Evolutionary conservation across 371 early-diverging fungal species (phyloP), one percentile per base, ranked within the genome.

Genomic region (Mucor velutinosus): DNA sequence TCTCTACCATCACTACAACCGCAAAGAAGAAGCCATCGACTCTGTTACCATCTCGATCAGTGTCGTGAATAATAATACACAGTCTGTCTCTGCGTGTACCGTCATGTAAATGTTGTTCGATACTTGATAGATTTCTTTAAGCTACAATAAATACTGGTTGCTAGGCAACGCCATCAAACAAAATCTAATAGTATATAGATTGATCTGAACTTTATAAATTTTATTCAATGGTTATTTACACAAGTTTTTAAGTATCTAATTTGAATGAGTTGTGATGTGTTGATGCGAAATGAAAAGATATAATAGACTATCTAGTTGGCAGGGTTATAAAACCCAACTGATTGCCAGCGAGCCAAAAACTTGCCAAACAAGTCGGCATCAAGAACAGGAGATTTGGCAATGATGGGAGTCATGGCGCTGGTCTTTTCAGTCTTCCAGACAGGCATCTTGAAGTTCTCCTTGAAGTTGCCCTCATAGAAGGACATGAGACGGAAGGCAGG

Each of bases 1-100:
- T 0, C 72, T 94, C 12, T 86, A 86, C 43, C 92, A 84, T 59
- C 33, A 39, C 8, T 75, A 63, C 56, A n/a, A 62, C 12, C 64
- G 45, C 7, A 41, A 29, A 33, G 47, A 47, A 15, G 45, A 47
- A 30, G 7, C 58, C 15, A 32, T 17, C 4, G 45, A 19, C 7
- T 21, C 25, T 58, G 53, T 64, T 15, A 64, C 60, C 8, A 64
- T 72, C 30, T 35, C 39, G 4, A 12, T 71, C 4, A 25, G 59
- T 58, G 62, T 66, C 8, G 23, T 68, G 0, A 47, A 57, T 37
- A 15, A 53, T 8, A 27, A 1, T 4, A 30, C n/a, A 11, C 45
- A 8, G 23, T 15, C 17, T 47, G 15, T 12, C 4, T 25, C 60
- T 55, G 45, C 68, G 62, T 67, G 68, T 58, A 67, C 3, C 10